Evolutionary conservation across 495 filamentous ascomycete species (phyloP).

Genomic region (Trichoderma reesei): DNA sequence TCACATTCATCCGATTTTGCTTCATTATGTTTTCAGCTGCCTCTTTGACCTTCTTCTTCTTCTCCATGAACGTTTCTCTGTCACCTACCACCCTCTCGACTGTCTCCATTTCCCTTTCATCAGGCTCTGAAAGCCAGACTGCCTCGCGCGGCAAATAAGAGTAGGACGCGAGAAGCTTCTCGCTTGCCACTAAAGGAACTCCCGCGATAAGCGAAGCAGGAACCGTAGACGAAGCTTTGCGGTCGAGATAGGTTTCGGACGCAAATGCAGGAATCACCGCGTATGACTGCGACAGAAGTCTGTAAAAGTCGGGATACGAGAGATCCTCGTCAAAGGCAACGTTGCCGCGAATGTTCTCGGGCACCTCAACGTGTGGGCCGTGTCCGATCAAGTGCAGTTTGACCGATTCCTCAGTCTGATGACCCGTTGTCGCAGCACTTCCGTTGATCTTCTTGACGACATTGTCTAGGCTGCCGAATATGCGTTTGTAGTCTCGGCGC

Average conservation of each 20-base stretch:
- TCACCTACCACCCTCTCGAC: slow-evolving; percentile 1
- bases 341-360: slow-evolving; percentile 3
- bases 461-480: slow-evolving; percentile 12
- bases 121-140: slow-evolving; percentile 17
- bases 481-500: slow-evolving; percentile 17
- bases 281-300: slow-evolving; percentile 16
- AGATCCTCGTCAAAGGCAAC: slow-evolving; percentile 19
- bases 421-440: not conserved
- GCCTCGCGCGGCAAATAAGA: slow-evolving; percentile 20
- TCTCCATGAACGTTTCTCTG: not conserved
- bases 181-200: slow-evolving; percentile 18
- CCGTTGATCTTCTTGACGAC: slow-evolving; percentile 10
- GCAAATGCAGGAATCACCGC: slow-evolving; percentile 22
- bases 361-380: not conserved
- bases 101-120: slow-evolving; percentile 17
- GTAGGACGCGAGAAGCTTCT: slow-evolving; percentile 20
- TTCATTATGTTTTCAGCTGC: not conserved
- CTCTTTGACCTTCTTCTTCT: not conserved
- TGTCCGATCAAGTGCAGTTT: slow-evolving; percentile 6
- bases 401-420: not conserved
- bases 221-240: slow-evolving; percentile 20
- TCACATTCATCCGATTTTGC: not conserved
- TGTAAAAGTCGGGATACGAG: slow-evolving; percentile 19
- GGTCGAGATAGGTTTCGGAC: slow-evolving; percentile 16
- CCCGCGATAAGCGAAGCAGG: slow-evolving; percentile 21